Base-by-base conservation (phyloP, 2,329 filamentous ascomycete genomes). In the Fusarium luffae region DNA sequence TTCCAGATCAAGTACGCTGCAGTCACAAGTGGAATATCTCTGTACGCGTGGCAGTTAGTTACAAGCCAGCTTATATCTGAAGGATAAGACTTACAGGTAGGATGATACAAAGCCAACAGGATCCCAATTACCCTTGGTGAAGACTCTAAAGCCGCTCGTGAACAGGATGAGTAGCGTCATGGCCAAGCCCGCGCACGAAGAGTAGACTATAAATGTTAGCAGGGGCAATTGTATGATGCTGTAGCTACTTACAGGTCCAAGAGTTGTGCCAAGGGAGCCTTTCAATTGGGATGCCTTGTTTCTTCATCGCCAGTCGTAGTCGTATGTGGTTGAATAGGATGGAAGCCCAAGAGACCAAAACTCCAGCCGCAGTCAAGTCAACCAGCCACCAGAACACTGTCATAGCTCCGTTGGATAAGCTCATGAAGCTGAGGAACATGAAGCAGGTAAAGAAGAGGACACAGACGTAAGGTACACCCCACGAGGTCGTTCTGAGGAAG, bases 361-460 rank as follows among this genome's bases (percentile, higher is more conserved):
- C 88, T 10, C 88, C 89, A 7, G 86, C 87, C 0, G 89, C 84
- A 1, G 88, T 90, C 42, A 92, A 75, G 54, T 87, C 81, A 14
- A 90, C 83, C 12, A 92, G 80, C 88, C 89, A 92, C 77, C 83
- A 89, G 70, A 92, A 92, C 7, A 90, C 89, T 0, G 85, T 89
- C 70, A 90, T 78, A 0, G 89, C 89, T 18, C 83, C 81, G 27
- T 81, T 86, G 10, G 87, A 84, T 40, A 90, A 76, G 69, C 80
- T 84, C 82, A 89, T 85, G 78, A 88, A 89, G 71, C 84, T 86
- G 25, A 89, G 82, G 42, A 85, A 81, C 79, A 88, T 85, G 74
- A 89, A 88, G 10, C 79, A 78, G 12, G 81, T 79, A 59, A 85
- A 87, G 14, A 88, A 76, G n/a, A 82, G 73, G 14, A 90, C 85